Conservation (phyloP, 2,329 filamentous ascomycete species). For the Xylaria sp. region DNA sequence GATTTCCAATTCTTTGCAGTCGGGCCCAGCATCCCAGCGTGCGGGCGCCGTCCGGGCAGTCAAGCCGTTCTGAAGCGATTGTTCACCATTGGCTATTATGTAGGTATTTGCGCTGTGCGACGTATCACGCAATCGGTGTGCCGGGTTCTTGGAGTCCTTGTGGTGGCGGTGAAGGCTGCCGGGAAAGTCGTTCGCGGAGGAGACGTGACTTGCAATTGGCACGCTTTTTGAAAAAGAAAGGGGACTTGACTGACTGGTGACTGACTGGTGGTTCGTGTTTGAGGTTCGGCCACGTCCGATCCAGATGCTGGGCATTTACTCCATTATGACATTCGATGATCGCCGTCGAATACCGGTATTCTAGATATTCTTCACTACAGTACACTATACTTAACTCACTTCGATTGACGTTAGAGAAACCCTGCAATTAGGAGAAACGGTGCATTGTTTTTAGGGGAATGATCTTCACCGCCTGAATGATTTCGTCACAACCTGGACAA, state of each 20-base stretch:
- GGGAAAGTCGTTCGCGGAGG: background rate
- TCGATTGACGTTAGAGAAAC: background rate
- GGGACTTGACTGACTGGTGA: no score
- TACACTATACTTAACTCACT: background rate
- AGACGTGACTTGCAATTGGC: background rate
- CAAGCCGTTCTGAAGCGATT: background rate
- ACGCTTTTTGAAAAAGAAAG: background rate
- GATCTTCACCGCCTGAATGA: slow-evolving; percentile 23
- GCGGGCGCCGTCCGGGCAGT: background rate
- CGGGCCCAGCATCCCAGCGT: background rate
- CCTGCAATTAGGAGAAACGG: slow-evolving; percentile 2
- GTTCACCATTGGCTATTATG: background rate
- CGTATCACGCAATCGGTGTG: slow-evolving; percentile 14
- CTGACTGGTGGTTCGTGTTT: no score
- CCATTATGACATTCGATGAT: background rate
- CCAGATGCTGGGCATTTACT: no score
- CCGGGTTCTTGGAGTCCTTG: background rate
- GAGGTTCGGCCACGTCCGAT: no score
- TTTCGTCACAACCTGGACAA: background rate
- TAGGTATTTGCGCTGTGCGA: slow-evolving; percentile 12
- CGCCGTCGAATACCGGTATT: background rate
- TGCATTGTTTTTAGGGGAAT: slow-evolving; percentile 1
- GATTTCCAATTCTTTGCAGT: background rate
- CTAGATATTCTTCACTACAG: background rate
- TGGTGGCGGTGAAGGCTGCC: slow-evolving; percentile 17